Conservation (phyloP, 345 rosid species). For the Clarkia xantiana region DNA sequence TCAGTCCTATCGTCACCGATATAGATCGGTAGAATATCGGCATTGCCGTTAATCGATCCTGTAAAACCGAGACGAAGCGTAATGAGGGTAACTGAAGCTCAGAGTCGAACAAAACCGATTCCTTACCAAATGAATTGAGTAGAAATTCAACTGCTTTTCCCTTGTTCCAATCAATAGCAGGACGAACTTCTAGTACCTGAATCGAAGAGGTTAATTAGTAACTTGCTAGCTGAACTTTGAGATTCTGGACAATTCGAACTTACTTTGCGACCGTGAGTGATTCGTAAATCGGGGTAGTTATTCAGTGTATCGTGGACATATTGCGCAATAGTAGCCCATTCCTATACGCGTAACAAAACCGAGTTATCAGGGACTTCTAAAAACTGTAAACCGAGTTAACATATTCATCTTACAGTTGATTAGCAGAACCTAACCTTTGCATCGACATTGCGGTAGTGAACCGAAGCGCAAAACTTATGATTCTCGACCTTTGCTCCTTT, state of each 20-base stretch:
- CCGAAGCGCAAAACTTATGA: constrained; percentile 86
- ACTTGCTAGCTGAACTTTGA: no score
- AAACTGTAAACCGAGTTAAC: not conserved
- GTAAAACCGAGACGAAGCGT: constrained; percentile 18
- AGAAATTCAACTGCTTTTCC: constrained; percentile 92
- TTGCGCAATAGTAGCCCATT: constrained; percentile 65
- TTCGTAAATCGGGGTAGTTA: constrained; percentile 53
- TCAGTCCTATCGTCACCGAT: constrained; percentile 83
- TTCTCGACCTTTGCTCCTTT: constrained; percentile 83
- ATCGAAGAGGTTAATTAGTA: no score
- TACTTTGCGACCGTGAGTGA: constrained; percentile 67
- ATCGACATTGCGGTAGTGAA: constrained; percentile 93
- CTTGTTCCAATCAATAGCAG: constrained; percentile 82
- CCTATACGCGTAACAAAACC: constrained; percentile 21
- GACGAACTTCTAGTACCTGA: constrained; percentile 96
- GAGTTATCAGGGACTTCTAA: not conserved
- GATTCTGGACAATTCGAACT: no score
- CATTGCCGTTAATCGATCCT: constrained; percentile 20
- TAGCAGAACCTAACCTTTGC: constrained; percentile 34
- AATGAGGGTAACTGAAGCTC: not conserved
- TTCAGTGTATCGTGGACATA: constrained; percentile 60
- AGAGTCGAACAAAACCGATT: no score
- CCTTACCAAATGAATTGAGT: constrained; percentile 64
- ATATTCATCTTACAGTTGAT: not conserved
- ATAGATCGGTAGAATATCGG: constrained; percentile 63